phyloP scores from a whole-genome alignment of 805 yeast genomes.

The Alloascoidea hylecoeti region DNA sequence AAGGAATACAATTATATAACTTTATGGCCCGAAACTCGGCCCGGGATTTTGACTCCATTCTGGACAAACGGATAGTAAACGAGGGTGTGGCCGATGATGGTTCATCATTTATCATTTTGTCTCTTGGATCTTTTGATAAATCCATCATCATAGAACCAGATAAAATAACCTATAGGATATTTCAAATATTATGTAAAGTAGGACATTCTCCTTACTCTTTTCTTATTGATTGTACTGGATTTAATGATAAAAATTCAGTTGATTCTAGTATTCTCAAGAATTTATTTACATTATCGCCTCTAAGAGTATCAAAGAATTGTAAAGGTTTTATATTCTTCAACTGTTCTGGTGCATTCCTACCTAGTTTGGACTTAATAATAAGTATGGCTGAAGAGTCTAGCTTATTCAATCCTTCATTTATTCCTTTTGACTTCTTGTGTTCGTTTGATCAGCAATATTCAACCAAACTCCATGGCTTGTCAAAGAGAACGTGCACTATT shows the following conservation, averaged over 20 bases:
- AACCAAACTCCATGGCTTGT: background rate
- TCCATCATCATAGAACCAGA: slow-evolving; percentile 27
- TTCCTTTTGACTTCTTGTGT: background rate
- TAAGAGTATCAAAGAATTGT: slow-evolving; percentile 19
- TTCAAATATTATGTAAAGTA: slow-evolving; percentile 53
- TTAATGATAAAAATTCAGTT: slow-evolving; percentile 17
- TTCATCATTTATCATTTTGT: background rate
- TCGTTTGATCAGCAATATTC: background rate
- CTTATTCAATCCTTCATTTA: background rate
- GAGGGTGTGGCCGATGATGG: background rate
- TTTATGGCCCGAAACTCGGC: slow-evolving; percentile 1
- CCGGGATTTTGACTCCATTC: background rate
- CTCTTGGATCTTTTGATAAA: background rate
- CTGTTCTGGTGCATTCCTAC: background rate
- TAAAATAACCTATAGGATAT: slow-evolving; percentile 38
- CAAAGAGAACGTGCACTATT: background rate
- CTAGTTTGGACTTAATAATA: background rate
- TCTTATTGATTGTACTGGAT: slow-evolving; percentile 60
- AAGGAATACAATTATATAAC: background rate
- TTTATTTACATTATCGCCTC: slow-evolving; percentile 7
- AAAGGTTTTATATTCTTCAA: background rate
- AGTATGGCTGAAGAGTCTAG: background rate
- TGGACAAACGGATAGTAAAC: background rate
- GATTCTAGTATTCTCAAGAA: slow-evolving; percentile 18
- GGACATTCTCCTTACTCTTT: slow-evolving; percentile 57